Percentiles rank a stretch among this genome's conserved stretches.
These are phyloP conservation scores for Polymyxa betae DNA, from an alignment of 208 protist species.

Conservation along the genomic window DNA sequence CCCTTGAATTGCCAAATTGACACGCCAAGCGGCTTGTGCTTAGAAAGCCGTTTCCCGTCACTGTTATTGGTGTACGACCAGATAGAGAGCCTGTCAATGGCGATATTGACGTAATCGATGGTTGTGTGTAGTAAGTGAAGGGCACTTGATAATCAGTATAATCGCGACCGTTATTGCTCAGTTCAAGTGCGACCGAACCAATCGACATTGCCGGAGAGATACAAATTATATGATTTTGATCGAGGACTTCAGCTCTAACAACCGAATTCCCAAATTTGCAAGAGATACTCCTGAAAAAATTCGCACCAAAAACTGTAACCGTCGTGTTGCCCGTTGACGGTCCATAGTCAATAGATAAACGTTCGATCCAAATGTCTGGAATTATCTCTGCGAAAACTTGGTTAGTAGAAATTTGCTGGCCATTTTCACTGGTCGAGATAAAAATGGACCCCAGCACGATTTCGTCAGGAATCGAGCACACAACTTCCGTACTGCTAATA, in stretches of 20 bases:
- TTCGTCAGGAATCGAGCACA: neutral
- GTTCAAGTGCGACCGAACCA: neutral
- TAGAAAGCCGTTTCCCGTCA: slow-evolving; percentile 30
- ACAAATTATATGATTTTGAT: neutral
- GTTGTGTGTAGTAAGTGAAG: neutral
- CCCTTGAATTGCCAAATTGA: neutral
- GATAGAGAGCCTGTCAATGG: neutral
- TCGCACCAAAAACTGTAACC: slow-evolving; percentile 56
- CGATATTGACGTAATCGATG: slow-evolving; percentile 9
- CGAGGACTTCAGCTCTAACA: neutral
- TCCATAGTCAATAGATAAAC: neutral
- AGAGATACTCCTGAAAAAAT: neutral
- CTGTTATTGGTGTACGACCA: slow-evolving; percentile 48
- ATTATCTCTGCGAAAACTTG: neutral
- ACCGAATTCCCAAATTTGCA: neutral
- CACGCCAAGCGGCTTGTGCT: neutral
- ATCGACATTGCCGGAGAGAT: neutral
- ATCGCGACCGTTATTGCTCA: slow-evolving; percentile 48
- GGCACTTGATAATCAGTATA: neutral
- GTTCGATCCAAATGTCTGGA: neutral
- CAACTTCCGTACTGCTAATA: neutral
- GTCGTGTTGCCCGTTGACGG: slow-evolving; percentile 36
- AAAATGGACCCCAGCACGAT: neutral
- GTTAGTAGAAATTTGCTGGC: neutral
- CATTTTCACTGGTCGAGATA: neutral